phyloP scores from a whole-genome alignment of 371 early-diverging fungal species.

The Apophysomyces sp. region DNA sequence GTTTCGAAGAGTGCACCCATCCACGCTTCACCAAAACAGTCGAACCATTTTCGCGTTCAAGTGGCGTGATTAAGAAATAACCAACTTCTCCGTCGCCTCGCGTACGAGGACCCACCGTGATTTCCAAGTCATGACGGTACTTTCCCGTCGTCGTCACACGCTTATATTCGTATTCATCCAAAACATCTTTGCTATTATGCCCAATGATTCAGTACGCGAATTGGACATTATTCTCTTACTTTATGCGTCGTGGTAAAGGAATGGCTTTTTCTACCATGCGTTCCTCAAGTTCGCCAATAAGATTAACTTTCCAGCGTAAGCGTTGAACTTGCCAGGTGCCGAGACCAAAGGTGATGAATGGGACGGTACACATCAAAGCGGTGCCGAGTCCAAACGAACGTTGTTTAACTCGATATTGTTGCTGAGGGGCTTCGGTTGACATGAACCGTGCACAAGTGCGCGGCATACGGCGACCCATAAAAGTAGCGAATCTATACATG shows the following conservation, averaged over 20 bases:
- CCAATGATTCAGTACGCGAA: too few relatives aligned
- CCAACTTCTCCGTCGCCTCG: constrained; percentile 76
- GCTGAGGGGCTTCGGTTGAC: not conserved
- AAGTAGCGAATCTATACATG: not conserved
- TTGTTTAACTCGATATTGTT: constrained; percentile 20
- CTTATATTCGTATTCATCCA: constrained; percentile 73
- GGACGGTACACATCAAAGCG: constrained; percentile 58
- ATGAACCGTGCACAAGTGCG: not conserved
- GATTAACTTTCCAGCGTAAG: constrained; percentile 84
- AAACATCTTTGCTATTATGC: constrained; percentile 41
- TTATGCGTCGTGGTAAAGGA: constrained; percentile 68
- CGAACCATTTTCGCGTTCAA: constrained; percentile 73
- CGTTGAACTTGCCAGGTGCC: constrained; percentile 93
- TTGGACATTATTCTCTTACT: too few relatives aligned
- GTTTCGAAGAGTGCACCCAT: constrained; percentile 80
- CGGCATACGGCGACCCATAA: not conserved
- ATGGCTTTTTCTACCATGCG: constrained; percentile 65
- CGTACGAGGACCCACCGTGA: constrained; percentile 79
- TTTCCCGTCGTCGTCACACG: constrained; percentile 68
- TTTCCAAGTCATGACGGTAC: constrained; percentile 74
- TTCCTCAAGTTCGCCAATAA: constrained; percentile 74
- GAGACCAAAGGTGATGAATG: constrained; percentile 79
- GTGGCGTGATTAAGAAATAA: constrained; percentile 83
- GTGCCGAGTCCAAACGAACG: constrained; percentile 41
- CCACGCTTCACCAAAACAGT: constrained; percentile 84